Conservation (phyloP, 2,329 filamentous ascomycete genomes). For the Plectosphaerella cucumerina region DNA sequence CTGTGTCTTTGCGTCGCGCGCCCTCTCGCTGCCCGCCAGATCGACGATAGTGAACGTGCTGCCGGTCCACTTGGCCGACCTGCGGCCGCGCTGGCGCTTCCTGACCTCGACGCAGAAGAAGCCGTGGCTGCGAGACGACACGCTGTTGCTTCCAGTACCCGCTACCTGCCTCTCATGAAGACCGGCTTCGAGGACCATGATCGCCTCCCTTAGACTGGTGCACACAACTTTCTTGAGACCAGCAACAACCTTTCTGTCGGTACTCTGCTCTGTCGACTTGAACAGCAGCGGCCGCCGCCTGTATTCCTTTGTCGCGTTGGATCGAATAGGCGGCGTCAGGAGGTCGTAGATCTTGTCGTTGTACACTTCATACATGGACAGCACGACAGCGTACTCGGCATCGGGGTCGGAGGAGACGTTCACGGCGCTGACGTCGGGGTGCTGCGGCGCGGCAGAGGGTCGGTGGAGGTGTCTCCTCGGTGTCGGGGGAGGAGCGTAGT, state of each 20-base stretch:
- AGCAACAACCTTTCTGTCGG: constrained; percentile 90
- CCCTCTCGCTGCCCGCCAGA: constrained; percentile 88
- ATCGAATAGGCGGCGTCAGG: constrained; percentile 60
- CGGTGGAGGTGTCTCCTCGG: constrained; percentile 62
- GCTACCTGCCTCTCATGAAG: constrained; percentile 82
- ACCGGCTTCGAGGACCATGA: constrained; percentile 86
- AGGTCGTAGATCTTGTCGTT: constrained; percentile 98
- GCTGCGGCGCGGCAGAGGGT: constrained; percentile 66
- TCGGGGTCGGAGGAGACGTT: constrained; percentile 61
- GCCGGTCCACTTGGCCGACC: constrained; percentile 63
- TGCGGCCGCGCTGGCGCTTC: constrained; percentile 56
- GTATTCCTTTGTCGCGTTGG: constrained; percentile 61
- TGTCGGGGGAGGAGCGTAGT: constrained; percentile 47
- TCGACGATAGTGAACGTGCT: constrained; percentile 86
- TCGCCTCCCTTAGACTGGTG: constrained; percentile 72
- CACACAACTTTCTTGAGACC: constrained; percentile 90
- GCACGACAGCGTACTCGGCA: constrained; percentile 79
- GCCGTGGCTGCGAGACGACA: constrained; percentile 87
- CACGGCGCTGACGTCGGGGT: constrained; percentile 70
- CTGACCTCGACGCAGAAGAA: constrained; percentile 96
- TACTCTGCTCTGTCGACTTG: constrained; percentile 83
- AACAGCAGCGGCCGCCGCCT: constrained; percentile 81
- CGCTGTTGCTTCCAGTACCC: constrained; percentile 89
- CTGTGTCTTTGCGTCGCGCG: constrained; percentile 88
- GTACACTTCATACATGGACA: constrained; percentile 99